Conservation (phyloP, 768 basidiomycete genomes). For the Boletellus sp. region DNA sequence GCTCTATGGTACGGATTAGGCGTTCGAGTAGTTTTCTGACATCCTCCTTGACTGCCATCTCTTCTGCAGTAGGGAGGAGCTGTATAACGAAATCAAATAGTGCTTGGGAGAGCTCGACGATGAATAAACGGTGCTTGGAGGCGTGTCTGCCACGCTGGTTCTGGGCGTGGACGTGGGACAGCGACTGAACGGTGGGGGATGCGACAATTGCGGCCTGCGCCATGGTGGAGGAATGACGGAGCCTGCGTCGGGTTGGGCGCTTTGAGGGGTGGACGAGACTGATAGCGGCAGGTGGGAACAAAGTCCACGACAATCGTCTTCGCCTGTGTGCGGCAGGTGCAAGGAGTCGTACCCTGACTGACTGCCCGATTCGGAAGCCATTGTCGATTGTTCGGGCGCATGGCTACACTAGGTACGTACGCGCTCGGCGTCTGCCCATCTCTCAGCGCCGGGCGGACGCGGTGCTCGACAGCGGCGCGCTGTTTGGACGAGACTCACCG, state of each 20-base stretch:
- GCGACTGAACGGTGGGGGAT: conserved; percentile 16
- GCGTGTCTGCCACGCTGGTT: conserved; percentile 32
- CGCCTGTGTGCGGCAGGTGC: conserved; percentile 18
- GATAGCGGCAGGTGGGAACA: conserved; percentile 16
- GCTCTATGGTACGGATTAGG: conserved; percentile 93
- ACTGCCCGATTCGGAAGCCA: conserved; percentile 28
- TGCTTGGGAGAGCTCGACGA: conserved; percentile 80
- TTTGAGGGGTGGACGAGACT: conserved; percentile 3
- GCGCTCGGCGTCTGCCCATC: background rate
- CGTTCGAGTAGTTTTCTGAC: conserved; percentile 92
- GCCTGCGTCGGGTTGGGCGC: conserved; percentile 6
- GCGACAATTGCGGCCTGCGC: conserved; percentile 28
- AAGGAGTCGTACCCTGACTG: conserved; percentile 12
- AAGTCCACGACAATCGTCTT: conserved; percentile 28
- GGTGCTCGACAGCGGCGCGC: too few relatives aligned
- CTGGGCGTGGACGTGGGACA: conserved; percentile 32
- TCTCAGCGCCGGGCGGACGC: too few relatives aligned
- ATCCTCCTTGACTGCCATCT: conserved; percentile 93
- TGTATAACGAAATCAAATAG: conserved; percentile 94
- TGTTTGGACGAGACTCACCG: too few relatives aligned
- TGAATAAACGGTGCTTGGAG: conserved; percentile 59
- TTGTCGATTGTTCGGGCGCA: background rate
- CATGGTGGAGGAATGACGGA: conserved; percentile 14
- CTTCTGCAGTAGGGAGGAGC: conserved; percentile 83
- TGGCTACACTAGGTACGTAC: background rate